Evolutionary conservation across 192 early-diverging fungal species (phyloP).

Genomic region (Gonapodya sp.): DNA sequence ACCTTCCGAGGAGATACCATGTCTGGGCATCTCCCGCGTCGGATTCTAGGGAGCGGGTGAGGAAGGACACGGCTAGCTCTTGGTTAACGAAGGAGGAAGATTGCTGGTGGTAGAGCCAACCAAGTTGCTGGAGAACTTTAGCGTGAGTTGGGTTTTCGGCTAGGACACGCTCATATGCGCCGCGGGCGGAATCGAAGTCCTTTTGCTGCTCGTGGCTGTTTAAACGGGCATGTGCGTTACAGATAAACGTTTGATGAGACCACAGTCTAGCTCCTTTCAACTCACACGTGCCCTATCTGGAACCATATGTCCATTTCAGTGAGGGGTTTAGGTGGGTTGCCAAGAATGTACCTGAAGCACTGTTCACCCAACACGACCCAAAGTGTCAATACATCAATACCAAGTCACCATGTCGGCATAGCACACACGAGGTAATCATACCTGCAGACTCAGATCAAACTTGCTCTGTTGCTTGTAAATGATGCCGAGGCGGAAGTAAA

Average conservation of each 20-base stretch:
- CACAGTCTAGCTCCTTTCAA: neutral
- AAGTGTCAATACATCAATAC: neutral
- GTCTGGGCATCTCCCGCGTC: slow-evolving; percentile 86
- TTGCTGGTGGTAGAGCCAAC: slow-evolving; percentile 91
- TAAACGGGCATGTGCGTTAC: neutral
- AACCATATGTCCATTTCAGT: slow-evolving; percentile 97
- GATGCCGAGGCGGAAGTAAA: slow-evolving; percentile 94
- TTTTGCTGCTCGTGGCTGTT: slow-evolving; percentile 73
- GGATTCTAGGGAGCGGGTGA: slow-evolving; percentile 73
- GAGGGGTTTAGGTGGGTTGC: slow-evolving; percentile 81
- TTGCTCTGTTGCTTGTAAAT: slow-evolving; percentile 92
- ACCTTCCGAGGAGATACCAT: slow-evolving; percentile 90
- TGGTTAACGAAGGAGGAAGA: slow-evolving; percentile 73
- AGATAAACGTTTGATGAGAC: neutral
- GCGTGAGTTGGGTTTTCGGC: slow-evolving; percentile 82
- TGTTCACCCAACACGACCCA: no score
- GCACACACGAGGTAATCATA: slow-evolving; percentile 20
- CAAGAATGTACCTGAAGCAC: slow-evolving; percentile 86
- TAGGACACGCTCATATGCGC: slow-evolving; percentile 88
- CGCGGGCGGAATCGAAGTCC: slow-evolving; percentile 65
- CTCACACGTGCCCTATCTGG: slow-evolving; percentile 85
- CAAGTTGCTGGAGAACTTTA: slow-evolving; percentile 92
- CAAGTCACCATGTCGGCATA: no score
- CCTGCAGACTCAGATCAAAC: slow-evolving; percentile 58
- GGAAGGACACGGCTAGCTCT: slow-evolving; percentile 68